Conservation (phyloP, 306 rosid genomes). For the Senna tora region DNA sequence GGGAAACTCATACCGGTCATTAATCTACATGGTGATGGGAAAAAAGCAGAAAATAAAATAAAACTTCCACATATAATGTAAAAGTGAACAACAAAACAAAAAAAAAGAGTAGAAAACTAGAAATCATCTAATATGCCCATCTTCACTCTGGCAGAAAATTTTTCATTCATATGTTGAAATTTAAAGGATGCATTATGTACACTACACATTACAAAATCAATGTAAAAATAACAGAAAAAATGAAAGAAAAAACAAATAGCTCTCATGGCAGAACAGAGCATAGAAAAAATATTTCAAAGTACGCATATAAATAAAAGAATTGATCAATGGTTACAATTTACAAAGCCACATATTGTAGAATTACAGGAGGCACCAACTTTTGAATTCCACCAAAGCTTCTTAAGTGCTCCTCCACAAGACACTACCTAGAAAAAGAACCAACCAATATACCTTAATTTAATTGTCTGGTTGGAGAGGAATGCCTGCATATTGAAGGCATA, state of each 20-base stretch:
- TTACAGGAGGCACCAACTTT: slow-evolving; percentile 8
- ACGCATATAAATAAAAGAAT: background rate
- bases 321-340: slow-evolving; percentile 1
- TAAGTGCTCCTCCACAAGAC: slow-evolving; percentile 5
- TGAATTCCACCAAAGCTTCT: background rate
- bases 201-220: background rate
- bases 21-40: slow-evolving; percentile 56
- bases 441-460: background rate
- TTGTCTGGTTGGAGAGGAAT: background rate
- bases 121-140: slow-evolving; percentile 20
- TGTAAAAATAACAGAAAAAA: background rate
- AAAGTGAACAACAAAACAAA: background rate
- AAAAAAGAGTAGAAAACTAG: slow-evolving; percentile 1
- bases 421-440: background rate
- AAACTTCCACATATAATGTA: slow-evolving; percentile 8
- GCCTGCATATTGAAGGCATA: too few species aligned
- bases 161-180: background rate
- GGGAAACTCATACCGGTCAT: slow-evolving; percentile 98
- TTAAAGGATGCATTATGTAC: slow-evolving; percentile 12
- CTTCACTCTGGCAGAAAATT: slow-evolving; percentile 26
- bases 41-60: background rate
- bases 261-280: background rate
- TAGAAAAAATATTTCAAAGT: background rate
- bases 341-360: slow-evolving; percentile 16
- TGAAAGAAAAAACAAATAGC: background rate